Conservation (phyloP, 2,329 filamentous ascomycete genomes). For the Hymenoscyphus repandus region DNA sequence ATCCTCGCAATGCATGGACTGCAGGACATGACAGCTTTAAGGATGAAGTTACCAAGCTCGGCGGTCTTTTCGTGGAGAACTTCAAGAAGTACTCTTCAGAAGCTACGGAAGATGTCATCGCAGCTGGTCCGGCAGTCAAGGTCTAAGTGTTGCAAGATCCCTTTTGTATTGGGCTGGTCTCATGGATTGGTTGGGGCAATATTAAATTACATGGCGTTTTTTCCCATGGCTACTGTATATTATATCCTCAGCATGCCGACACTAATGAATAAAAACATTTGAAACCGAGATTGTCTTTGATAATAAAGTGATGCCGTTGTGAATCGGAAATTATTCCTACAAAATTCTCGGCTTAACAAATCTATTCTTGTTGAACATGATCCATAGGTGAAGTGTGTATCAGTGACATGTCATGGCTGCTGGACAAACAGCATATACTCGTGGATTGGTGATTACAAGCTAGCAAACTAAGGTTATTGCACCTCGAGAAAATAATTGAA, state of each 20-base stretch:
- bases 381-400: no score
- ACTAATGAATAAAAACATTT: conserved; percentile 2
- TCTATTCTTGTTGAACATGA: no score
- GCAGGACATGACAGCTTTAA: conserved; percentile 76
- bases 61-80: conserved; percentile 87
- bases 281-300: background rate
- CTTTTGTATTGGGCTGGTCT: background rate
- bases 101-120: conserved; percentile 74
- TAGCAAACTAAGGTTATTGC: no score
- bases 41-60: conserved; percentile 85
- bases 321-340: no score
- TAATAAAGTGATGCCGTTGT: background rate
- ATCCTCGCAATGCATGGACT: conserved; percentile 91
- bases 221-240: conserved; percentile 10
- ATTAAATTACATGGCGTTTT: conserved; percentile 23
- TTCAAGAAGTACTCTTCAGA: conserved; percentile 92
- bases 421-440: no score
- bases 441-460: no score
- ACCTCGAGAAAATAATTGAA: no score
- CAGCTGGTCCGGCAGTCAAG: conserved; percentile 47
- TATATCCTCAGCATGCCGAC: conserved; percentile 7
- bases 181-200: conserved; percentile 9
- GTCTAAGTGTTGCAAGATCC: background rate
- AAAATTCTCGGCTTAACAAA: no score
- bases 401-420: no score